Evolutionary conservation across 768 basidiomycete genomes (phyloP), one percentile per base, ranked within the genome.

Genomic region (Leccinum truebloodii): DNA sequence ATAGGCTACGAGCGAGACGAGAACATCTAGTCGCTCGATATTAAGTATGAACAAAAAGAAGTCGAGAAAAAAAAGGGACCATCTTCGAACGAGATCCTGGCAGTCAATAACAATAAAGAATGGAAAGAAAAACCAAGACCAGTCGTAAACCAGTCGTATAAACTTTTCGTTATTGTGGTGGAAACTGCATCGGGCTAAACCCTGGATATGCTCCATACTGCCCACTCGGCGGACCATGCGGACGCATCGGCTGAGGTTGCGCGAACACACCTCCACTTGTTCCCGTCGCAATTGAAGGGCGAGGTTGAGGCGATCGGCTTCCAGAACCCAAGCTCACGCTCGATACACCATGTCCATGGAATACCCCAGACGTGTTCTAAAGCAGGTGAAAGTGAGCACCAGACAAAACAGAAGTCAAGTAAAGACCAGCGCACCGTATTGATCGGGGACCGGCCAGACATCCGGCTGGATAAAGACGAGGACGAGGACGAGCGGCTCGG

Each of bases 401-500:
- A 56, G 32, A 44, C 20, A 55, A 52, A 50, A 30, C 8, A 64
- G 55, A 55, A 48, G 60, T 51, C 44, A 26, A 44, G 13, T 48
- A 44, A 32, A 49, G 32, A 50, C 24, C 44, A 14, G 62, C 69
- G n/a, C 37, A 75, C 72, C 60, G 63, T 10, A 14, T 54, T 72
- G 35, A 74, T 69, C 52, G 72, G 72, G 24, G 73, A 74, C 57
- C 69, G 60, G 39, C 71, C 69, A 16, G 73, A 72, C 65, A 67
- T 59, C 49, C 74, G 74, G 54, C 74, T 74, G 6, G 73, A 75
- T 48, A 72, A 57, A 14, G 73, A 74, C 4, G 73, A 74, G 5
- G 68, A 71, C 1, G 73, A 74, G 13, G 73, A 74, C 5, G 74
- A 74, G 30, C 73, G 70, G 49, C 73, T 74, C 22, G 70, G 70